Conservation (phyloP, 2,329 filamentous ascomycete genomes). For the Huntiella bhutanensis region DNA sequence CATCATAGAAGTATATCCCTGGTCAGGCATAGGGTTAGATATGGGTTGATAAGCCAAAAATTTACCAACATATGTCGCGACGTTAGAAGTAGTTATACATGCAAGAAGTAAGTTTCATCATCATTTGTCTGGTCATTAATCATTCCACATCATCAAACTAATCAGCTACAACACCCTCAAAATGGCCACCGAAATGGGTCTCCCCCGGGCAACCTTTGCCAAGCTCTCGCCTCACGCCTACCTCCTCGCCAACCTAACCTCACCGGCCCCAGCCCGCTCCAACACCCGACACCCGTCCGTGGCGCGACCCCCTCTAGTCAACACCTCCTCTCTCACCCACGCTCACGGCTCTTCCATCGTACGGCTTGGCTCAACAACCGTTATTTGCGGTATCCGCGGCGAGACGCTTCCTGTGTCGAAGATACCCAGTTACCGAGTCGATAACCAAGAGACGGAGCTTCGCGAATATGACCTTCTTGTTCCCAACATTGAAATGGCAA, state of each 20-base stretch:
- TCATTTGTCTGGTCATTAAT: too few species aligned
- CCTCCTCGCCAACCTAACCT: slow-evolving; percentile 68
- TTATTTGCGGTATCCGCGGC: slow-evolving; percentile 80
- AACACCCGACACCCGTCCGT: slow-evolving; percentile 59
- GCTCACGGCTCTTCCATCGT: slow-evolving; percentile 81
- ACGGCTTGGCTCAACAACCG: slow-evolving; percentile 71
- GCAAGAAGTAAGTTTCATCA: too few species aligned
- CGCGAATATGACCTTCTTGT: slow-evolving; percentile 58
- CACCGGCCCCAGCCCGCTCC: slow-evolving; percentile 41
- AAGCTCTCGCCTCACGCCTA: slow-evolving; percentile 79
- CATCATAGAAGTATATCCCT: too few species aligned
- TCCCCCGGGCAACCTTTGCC: slow-evolving; percentile 55
- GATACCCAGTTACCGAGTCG: slow-evolving; percentile 45
- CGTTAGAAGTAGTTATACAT: too few species aligned
- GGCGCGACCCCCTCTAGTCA: slow-evolving; percentile 54
- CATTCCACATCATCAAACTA: too few species aligned
- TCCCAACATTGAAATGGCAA: slow-evolving; percentile 82
- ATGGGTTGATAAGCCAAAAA: too few species aligned
- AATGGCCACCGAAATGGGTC: slow-evolving; percentile 20
- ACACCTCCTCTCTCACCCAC: slow-evolving; percentile 70
- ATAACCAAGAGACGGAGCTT: slow-evolving; percentile 27
- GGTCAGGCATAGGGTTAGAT: too few species aligned
- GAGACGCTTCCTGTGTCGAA: slow-evolving; percentile 63
- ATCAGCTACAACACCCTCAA: background rate
- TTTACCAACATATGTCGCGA: too few species aligned